Evolutionary conservation across 805 yeast genomes (phyloP).

Genomic region (Yarrowia sp.): DNA sequence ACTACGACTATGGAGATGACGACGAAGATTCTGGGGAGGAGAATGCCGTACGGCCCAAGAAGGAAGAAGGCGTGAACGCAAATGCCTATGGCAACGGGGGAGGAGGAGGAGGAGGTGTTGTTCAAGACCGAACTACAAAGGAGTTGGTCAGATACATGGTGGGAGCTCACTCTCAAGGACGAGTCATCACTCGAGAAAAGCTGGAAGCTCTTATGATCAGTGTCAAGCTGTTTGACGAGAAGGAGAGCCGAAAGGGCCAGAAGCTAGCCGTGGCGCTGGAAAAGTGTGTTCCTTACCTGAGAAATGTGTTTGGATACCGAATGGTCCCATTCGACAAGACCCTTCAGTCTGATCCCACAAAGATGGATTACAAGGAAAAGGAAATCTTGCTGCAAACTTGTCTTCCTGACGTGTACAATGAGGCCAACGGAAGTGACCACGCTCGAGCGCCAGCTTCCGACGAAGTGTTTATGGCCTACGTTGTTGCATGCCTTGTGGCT

Average conservation of each 20-base stretch:
- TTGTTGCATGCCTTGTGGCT: not conserved
- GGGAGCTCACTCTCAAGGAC: slow-evolving; percentile 7
- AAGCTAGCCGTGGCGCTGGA: not conserved
- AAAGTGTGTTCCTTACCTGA: not conserved
- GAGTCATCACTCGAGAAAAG: not conserved
- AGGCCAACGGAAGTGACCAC: not conserved
- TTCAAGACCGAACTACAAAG: not conserved
- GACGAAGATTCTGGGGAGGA: not conserved
- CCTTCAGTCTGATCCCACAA: not conserved
- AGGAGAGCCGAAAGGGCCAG: not conserved
- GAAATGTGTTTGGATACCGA: not conserved
- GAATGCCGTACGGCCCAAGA: not conserved
- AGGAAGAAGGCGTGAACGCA: not conserved
- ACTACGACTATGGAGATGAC: not conserved
- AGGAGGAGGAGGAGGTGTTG: not conserved
- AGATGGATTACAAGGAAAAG: not conserved
- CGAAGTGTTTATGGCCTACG: slow-evolving; percentile 5
- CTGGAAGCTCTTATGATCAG: not conserved
- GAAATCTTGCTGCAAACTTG: not conserved
- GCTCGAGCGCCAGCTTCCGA: slow-evolving; percentile 1
- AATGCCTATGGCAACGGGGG: not conserved
- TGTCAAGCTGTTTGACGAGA: not conserved
- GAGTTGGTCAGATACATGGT: slow-evolving; percentile 3
- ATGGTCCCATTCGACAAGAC: not conserved
- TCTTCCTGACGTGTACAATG: not conserved